A percentile compares a stretch with the other conserved stretches of the same genome.
Evolutionary conservation across 768 basidiomycete species (phyloP).

Genomic region (Tulasnella sp.): DNA sequence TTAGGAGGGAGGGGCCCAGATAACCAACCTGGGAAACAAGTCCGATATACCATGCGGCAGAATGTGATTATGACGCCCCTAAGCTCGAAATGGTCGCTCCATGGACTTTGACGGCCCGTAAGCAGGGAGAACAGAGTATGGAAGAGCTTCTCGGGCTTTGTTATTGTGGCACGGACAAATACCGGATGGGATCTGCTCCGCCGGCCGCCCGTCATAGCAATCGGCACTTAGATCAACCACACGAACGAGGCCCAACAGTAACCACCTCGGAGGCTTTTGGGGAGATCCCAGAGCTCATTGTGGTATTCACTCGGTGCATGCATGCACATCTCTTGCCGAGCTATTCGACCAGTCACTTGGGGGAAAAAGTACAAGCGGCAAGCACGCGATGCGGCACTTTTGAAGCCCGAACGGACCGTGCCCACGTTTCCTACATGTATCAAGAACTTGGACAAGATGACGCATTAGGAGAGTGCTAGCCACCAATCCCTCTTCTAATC

Average conservation of each 20-base stretch:
- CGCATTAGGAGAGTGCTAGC: background rate
- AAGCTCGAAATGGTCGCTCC: background rate
- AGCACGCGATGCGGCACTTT: background rate
- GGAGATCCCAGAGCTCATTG: background rate
- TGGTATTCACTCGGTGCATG: background rate
- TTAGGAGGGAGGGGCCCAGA: background rate
- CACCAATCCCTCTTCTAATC: background rate
- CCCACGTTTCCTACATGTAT: background rate
- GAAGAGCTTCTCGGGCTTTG: background rate
- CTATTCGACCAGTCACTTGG: background rate
- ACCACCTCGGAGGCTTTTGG: background rate
- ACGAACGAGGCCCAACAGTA: background rate
- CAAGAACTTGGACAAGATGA: background rate
- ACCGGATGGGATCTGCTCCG: background rate
- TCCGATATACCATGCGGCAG: background rate
- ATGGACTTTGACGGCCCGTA: background rate
- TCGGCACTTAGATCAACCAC: background rate
- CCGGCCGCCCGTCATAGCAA: background rate
- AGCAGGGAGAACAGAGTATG: background rate
- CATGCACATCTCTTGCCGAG: background rate
- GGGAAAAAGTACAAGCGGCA: background rate
- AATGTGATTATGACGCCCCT: background rate
- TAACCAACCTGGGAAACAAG: slow-evolving; percentile 15
- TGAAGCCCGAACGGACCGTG: background rate
- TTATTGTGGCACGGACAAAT: slow-evolving; percentile 1